These are phyloP conservation scores for Wickerhamiella allomyrinae DNA, from an alignment of 805 yeast species.

Conservation along the genomic window DNA sequence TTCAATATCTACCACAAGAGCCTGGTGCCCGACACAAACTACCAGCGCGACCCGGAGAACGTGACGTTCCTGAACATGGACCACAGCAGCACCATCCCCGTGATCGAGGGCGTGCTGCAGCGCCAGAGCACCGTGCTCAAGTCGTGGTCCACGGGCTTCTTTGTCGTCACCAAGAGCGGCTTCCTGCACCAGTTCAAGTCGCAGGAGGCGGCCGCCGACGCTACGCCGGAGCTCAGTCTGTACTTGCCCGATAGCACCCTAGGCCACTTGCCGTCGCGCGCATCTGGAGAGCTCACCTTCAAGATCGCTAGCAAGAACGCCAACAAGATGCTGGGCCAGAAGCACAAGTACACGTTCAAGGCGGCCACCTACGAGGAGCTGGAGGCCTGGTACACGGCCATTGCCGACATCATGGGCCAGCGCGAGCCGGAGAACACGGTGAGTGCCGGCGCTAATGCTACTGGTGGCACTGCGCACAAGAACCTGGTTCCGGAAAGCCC, in stretches of 20 bases:
- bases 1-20: slow-evolving; percentile 20
- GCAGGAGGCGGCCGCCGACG: slow-evolving; percentile 29
- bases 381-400: slow-evolving; percentile 32
- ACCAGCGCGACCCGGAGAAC: slow-evolving; percentile 26
- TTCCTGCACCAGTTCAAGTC: slow-evolving; percentile 35
- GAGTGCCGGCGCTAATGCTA: not conserved
- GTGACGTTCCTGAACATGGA: slow-evolving; percentile 28
- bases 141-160: slow-evolving; percentile 29
- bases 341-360: slow-evolving; percentile 28
- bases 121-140: slow-evolving; percentile 32
- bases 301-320: slow-evolving; percentile 31
- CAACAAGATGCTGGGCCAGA: slow-evolving; percentile 18
- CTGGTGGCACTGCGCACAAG: not conserved
- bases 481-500: not conserved
- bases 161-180: slow-evolving; percentile 33
- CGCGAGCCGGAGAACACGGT: not conserved
- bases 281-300: slow-evolving; percentile 28
- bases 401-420: slow-evolving; percentile 7
- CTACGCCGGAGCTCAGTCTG: slow-evolving; percentile 30
- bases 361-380: slow-evolving; percentile 34
- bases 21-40: slow-evolving; percentile 23
- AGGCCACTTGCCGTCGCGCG: slow-evolving; percentile 20
- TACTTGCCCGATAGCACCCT: slow-evolving; percentile 34
- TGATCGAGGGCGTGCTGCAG: slow-evolving; percentile 33
- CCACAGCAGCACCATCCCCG: slow-evolving; percentile 30